Percentiles rank a stretch among this genome's conserved stretches.
Conservation (phyloP, 257 asterid genomes). For the Solanum piurae region DNA sequence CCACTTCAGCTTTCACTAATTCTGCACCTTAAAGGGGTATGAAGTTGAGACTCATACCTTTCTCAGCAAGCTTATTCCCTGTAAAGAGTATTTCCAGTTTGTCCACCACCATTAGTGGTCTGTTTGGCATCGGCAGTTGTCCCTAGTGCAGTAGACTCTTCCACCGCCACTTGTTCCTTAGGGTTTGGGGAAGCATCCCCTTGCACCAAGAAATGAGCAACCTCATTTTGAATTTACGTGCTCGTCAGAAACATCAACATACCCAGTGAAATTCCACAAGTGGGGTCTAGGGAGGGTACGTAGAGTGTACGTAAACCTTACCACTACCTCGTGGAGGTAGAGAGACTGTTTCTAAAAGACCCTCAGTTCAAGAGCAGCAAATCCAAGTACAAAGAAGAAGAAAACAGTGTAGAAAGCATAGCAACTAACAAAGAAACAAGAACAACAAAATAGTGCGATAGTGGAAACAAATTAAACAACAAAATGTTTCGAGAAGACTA, state of each 20-base stretch:
- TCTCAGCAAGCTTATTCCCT: not conserved
- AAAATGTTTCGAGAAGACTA: not conserved
- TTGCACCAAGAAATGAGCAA: not conserved
- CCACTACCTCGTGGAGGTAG: not conserved
- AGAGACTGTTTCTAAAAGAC: not conserved
- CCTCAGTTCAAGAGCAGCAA: not conserved
- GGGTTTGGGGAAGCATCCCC: not conserved
- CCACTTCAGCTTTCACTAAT: not conserved
- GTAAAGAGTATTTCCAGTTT: not conserved
- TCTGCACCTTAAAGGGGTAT: not conserved
- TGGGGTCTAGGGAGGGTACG: not conserved
- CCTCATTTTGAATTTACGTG: not conserved
- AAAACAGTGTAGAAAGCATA: not conserved
- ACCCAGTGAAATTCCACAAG: not conserved
- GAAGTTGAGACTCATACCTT: not conserved
- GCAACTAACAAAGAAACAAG: not conserved
- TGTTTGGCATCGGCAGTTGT: not conserved
- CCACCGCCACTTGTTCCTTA: not conserved
- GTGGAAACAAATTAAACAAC: not conserved
- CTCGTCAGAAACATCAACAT: not conserved
- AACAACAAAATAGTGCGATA: not conserved
- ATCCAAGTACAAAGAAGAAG: not conserved
- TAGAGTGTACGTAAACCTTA: not conserved
- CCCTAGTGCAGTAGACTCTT: not conserved
- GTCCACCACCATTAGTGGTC: not conserved